phyloP scores from a whole-genome alignment of 352 stramenopile species.

The Albugo candida region DNA sequence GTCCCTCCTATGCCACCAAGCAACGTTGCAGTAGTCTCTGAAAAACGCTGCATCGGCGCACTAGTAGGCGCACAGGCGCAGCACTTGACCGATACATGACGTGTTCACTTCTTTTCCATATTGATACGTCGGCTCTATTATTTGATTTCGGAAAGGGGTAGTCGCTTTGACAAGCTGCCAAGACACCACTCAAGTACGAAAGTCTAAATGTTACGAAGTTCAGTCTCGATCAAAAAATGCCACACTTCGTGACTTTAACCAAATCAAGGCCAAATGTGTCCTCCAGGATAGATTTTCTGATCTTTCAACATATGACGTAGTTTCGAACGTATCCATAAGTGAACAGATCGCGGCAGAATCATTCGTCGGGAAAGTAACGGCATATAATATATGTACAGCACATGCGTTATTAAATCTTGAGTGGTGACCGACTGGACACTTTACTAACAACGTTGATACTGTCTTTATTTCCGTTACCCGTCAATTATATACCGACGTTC shows the following conservation, averaged over 20 bases:
- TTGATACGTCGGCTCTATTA: too few relatives aligned
- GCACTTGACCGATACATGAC: too few relatives aligned
- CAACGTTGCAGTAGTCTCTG: too few relatives aligned
- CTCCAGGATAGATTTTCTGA: conserved; percentile 21
- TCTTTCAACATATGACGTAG: conserved; percentile 13
- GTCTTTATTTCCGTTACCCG: conserved; percentile 15
- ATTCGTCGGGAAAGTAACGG: conserved; percentile 10
- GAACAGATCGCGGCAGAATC: conserved; percentile 6
- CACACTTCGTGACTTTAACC: conserved; percentile 18
- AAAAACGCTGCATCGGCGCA: too few relatives aligned
- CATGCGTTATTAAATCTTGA: conserved; percentile 25
- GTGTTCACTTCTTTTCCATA: too few relatives aligned
- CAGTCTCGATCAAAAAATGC: conserved; percentile 14
- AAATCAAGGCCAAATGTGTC: conserved; percentile 18
- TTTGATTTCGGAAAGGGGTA: too few relatives aligned
- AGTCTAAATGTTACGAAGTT: conserved; percentile 9
- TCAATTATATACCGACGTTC: conserved; percentile 12
- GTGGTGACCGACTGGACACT: conserved; percentile 23
- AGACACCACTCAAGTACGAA: conserved; percentile 10
- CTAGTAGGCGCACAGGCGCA: too few relatives aligned
- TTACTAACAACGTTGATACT: conserved; percentile 16
- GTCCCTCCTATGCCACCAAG: too few relatives aligned
- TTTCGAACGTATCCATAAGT: conserved; percentile 2
- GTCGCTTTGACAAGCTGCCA: conserved; percentile 1
- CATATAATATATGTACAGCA: conserved; percentile 26